Evolutionary conservation across 306 rosid species (phyloP).

Genomic region (Ormosia emarginata): DNA sequence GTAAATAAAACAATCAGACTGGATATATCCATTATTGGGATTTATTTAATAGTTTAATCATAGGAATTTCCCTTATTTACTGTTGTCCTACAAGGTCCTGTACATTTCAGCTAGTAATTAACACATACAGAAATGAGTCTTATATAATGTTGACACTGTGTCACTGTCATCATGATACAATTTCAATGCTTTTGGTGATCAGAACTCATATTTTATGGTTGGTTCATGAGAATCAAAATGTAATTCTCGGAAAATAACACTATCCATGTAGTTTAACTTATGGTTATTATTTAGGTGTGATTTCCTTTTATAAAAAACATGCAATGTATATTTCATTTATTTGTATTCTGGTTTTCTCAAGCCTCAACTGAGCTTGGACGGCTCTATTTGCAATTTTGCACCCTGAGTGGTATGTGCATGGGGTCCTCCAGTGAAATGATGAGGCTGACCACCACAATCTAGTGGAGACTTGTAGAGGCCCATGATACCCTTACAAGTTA

Average conservation of each 20-base stretch:
- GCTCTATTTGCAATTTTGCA: constrained; percentile 53
- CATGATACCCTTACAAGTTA: constrained; percentile 36
- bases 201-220: not conserved
- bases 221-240: constrained; percentile 28
- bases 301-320: constrained; percentile 4
- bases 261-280: constrained; percentile 5
- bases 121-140: not conserved
- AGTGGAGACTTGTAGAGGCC: constrained; percentile 50
- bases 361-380: constrained; percentile 32
- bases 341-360: constrained; percentile 33
- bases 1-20: constrained; percentile 10
- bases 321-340: constrained; percentile 18
- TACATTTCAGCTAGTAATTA: constrained; percentile 5
- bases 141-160: not conserved
- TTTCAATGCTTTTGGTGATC: constrained; percentile 23
- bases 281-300: constrained; percentile 21
- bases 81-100: not conserved
- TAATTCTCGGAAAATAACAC: constrained; percentile 9
- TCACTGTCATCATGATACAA: constrained; percentile 8
- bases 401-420: constrained; percentile 58
- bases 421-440: constrained; percentile 68
- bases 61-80: not conserved
- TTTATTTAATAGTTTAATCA: not conserved
- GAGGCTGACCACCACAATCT: constrained; percentile 45
- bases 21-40: not conserved